Conservation (phyloP, 805 yeast genomes). For the Hanseniaspora singularis region DNA sequence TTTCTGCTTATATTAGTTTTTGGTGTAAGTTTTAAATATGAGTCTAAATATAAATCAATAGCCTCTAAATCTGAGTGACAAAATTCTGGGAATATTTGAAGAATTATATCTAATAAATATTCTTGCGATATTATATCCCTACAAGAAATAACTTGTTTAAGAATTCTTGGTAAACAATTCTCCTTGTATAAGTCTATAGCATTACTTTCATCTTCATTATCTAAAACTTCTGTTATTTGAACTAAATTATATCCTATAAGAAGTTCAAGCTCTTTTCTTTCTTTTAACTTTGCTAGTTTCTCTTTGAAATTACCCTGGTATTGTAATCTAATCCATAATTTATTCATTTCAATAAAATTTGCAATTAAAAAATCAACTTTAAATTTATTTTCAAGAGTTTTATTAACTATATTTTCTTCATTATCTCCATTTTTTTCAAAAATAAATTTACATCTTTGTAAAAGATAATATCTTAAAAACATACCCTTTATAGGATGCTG, state of each 20-base stretch:
- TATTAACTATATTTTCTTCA: slow-evolving; percentile 17
- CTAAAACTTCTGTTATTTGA: slow-evolving; percentile 64
- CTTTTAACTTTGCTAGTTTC: slow-evolving; percentile 56
- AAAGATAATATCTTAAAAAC: slow-evolving; percentile 75
- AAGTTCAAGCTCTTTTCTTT: slow-evolving; percentile 79
- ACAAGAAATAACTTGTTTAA: slow-evolving; percentile 88
- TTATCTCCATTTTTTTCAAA: slow-evolving; percentile 17
- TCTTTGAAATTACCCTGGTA: slow-evolving; percentile 90
- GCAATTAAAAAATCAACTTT: slow-evolving; percentile 61
- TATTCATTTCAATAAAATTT: slow-evolving; percentile 94
- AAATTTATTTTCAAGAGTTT: slow-evolving; percentile 23
- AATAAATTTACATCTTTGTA: slow-evolving; percentile 58
- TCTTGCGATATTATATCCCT: slow-evolving; percentile 86
- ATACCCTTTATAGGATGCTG: slow-evolving; percentile 91
- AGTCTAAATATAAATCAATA: slow-evolving; percentile 55
- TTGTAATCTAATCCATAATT: slow-evolving; percentile 91
- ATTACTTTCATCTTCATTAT: slow-evolving; percentile 43
- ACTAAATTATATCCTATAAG: slow-evolving; percentile 88
- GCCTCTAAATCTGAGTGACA: slow-evolving; percentile 52
- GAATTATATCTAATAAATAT: slow-evolving; percentile 77
- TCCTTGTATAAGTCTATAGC: slow-evolving; percentile 31
- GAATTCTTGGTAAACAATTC: slow-evolving; percentile 60
- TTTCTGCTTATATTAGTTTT: slow-evolving; percentile 56
- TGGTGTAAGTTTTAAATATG: slow-evolving; percentile 57
- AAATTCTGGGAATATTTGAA: slow-evolving; percentile 82